These are phyloP conservation scores for Speleostelium caveatum DNA, from an alignment of 78 protist genomes.

Conservation along the genomic window DNA sequence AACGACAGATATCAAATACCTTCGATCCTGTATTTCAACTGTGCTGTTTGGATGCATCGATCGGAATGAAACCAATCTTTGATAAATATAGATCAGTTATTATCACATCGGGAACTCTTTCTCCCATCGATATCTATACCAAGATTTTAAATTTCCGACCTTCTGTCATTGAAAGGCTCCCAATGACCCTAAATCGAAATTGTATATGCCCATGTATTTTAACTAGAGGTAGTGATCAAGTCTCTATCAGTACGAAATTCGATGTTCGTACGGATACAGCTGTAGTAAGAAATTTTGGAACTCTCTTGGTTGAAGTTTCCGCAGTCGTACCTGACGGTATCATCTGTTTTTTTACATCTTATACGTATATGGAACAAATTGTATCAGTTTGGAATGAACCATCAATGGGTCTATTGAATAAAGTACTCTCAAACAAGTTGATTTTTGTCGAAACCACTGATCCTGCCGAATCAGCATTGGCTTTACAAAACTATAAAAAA, in stretches of 20 bases:
- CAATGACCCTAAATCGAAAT: slow-evolving; percentile 85
- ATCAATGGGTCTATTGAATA: slow-evolving; percentile 75
- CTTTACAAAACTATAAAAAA: slow-evolving; percentile 93
- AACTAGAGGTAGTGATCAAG: slow-evolving; percentile 88
- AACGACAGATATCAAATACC: slow-evolving; percentile 13
- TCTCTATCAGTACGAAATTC: slow-evolving; percentile 81
- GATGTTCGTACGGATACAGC: slow-evolving; percentile 80
- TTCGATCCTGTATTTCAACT: slow-evolving; percentile 86
- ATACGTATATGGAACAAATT: slow-evolving; percentile 95
- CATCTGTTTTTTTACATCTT: slow-evolving; percentile 98
- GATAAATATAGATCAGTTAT: slow-evolving; percentile 85
- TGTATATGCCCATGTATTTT: slow-evolving; percentile 87
- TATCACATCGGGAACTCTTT: slow-evolving; percentile 94
- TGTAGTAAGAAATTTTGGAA: slow-evolving; percentile 94
- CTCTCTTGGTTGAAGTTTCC: slow-evolving; percentile 83
- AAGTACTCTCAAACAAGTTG: slow-evolving; percentile 88
- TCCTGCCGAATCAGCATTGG: slow-evolving; percentile 94
- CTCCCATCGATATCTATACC: slow-evolving; percentile 98
- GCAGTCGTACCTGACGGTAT: slow-evolving; percentile 98
- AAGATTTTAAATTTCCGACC: slow-evolving; percentile 94
- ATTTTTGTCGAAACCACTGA: slow-evolving; percentile 96
- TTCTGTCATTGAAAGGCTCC: slow-evolving; percentile 49
- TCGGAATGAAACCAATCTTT: slow-evolving; percentile 95
- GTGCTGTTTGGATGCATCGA: slow-evolving; percentile 95
- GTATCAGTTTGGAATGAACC: slow-evolving; percentile 91